Evolutionary conservation across 208 protist genomes (phyloP).

Genomic region (Leishmania arabica): DNA sequence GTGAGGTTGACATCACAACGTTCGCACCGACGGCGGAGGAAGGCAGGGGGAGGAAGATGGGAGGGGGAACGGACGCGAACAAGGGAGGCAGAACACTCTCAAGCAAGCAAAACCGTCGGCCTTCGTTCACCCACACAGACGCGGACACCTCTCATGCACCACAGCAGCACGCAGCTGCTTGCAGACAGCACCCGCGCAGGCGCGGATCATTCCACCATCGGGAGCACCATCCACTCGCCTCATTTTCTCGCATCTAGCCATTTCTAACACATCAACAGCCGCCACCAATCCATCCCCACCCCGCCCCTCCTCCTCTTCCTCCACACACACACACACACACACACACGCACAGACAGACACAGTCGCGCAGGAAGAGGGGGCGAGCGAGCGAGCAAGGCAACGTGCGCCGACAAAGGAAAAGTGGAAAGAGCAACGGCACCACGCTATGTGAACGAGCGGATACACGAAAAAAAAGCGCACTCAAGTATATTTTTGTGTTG

Average conservation of each 20-base stretch:
- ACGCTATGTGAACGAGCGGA: neutral
- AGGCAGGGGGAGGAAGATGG: neutral
- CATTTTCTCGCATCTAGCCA: neutral
- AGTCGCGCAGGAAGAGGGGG: no score
- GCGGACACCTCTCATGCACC: neutral
- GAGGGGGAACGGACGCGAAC: neutral
- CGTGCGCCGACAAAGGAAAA: neutral
- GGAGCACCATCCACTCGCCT: neutral
- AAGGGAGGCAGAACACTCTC: neutral
- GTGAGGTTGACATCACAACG: conserved; percentile 13
- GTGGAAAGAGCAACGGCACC: neutral
- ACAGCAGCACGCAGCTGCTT: neutral
- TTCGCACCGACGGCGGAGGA: neutral
- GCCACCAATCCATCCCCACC: neutral
- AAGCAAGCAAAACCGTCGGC: neutral
- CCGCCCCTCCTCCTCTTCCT: neutral
- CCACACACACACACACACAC: neutral
- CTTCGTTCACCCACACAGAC: neutral
- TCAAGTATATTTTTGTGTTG: neutral
- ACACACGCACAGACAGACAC: neutral
- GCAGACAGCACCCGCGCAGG: neutral
- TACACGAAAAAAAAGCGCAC: neutral
- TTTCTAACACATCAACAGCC: conserved; percentile 17
- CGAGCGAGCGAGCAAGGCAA: neutral
- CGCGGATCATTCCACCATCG: neutral